Percentiles rank a stretch among this genome's conserved stretches.
Evolutionary conservation across 2,329 filamentous ascomycete species (phyloP).

Genomic region (Ceratocystis smalleyi): DNA sequence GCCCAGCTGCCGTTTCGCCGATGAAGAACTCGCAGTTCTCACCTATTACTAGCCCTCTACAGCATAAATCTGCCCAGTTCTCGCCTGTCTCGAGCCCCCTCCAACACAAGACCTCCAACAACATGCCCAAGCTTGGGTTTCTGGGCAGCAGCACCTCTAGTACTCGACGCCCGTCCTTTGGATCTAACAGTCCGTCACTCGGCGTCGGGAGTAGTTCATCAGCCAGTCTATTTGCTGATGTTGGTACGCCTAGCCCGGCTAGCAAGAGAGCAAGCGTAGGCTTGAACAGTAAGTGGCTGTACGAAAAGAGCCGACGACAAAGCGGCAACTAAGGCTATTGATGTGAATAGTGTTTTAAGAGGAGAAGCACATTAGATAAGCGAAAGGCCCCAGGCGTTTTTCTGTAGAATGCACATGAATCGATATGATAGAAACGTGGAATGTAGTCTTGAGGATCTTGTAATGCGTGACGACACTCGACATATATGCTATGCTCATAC

Average conservation of each 20-base stretch:
- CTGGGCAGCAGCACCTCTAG: constrained; percentile 6
- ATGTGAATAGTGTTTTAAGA: constrained; percentile 7
- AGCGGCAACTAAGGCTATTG: constrained; percentile 29
- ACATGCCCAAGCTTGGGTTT: constrained; percentile 15
- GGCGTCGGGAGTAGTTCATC: constrained; percentile 27
- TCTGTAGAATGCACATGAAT: neutral
- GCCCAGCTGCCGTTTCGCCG: constrained; percentile 26
- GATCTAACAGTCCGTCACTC: constrained; percentile 38
- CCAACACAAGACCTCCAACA: constrained; percentile 26
- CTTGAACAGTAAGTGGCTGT: constrained; percentile 88
- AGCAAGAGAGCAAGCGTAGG: constrained; percentile 58
- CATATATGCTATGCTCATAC: too few species aligned
- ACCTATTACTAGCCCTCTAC: constrained; percentile 36
- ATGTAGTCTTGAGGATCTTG: neutral
- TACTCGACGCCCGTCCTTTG: constrained; percentile 42
- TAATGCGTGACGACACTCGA: too few species aligned
- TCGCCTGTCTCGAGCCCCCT: constrained; percentile 31
- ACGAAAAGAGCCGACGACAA: constrained; percentile 58
- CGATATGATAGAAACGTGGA: neutral
- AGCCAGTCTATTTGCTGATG: constrained; percentile 38
- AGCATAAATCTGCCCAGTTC: constrained; percentile 46
- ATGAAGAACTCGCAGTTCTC: constrained; percentile 32
- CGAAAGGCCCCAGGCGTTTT: neutral
- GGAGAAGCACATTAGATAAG: neutral
- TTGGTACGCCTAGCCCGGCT: constrained; percentile 53